Base-by-base conservation (phyloP, 805 yeast species). In the Blastobotrys attinorum region DNA sequence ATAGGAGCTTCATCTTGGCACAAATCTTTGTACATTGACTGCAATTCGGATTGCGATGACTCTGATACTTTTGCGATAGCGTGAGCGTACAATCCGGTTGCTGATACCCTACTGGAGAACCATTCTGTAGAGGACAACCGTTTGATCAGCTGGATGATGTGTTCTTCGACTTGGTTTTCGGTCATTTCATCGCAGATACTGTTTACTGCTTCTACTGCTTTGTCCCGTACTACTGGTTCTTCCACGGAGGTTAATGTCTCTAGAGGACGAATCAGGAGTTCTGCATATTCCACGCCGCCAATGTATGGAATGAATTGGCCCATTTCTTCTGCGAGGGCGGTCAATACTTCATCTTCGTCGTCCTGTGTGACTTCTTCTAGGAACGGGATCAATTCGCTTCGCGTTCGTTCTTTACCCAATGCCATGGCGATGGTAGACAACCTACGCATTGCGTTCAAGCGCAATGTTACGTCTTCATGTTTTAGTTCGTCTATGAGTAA, bases 301-400 rank as follows among this genome's bases (percentile, higher is more conserved):
- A 92, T 79, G 47, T 79, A 76, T 3, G 96, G 95, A 29, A 88
- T 79, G 62, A 92, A 90, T 45, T 77, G 76, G 39, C 95, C 95
- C 54, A 92, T 68, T 69, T 89, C 90, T 54, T 83, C 86, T 3
- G 97, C 97, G 50, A 94, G 73, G 17, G 88, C 90, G 1, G 96
- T 86, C 64, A 90, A 82, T 4, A 92, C 96, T 66, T 92, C 99
- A 64, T 92, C 99, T 66, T 92, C 99, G 62, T 94, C 99, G 56
- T 92, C 99, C 52, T 62, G 64, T 10, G 66, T 62, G 17, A 54
- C 64, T 48, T 83, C 89, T 53, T 81, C 86, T 49, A 92, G 72
- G 58, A 90, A 92, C 31, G 97, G 97, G 43, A 92, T 71, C 59
- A 92, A 73, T 62, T 92, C 98, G 38, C 75, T 74, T 47, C 96